Evolutionary conservation across 495 filamentous ascomycete species (phyloP).

Genomic region (Apiosordaria backusii): DNA sequence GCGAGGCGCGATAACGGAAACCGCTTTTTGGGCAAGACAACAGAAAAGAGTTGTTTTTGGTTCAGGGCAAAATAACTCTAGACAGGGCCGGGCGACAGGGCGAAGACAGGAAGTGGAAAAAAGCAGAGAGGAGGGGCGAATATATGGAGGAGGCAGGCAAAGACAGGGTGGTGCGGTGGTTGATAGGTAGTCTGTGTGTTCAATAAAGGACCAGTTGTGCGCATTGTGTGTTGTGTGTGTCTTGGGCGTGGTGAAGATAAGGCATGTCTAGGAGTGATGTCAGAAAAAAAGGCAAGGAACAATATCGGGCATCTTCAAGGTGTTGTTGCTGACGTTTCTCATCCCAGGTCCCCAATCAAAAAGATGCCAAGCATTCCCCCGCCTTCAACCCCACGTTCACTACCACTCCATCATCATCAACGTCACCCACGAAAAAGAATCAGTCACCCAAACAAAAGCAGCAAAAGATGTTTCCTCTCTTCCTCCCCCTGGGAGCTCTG

Average conservation of each 20-base stretch:
- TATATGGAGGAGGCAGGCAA: background rate
- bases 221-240: background rate
- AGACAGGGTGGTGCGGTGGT: background rate
- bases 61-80: background rate
- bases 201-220: background rate
- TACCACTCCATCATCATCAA: too few relatives aligned
- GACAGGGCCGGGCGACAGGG: background rate
- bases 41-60: background rate
- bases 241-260: background rate
- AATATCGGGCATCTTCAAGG: background rate
- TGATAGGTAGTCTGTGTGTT: background rate
- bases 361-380: too few relatives aligned
- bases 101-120: background rate
- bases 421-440: too few relatives aligned
- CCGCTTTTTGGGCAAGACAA: background rate
- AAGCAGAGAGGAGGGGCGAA: background rate
- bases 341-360: too few relatives aligned
- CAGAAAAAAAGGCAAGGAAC: background rate
- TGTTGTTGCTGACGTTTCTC: background rate
- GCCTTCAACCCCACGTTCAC: too few relatives aligned
- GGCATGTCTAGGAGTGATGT: too few relatives aligned
- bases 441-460: too few relatives aligned
- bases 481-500: too few relatives aligned
- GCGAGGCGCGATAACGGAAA: slow-evolving; percentile 1
- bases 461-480: too few relatives aligned